Evolutionary conservation across 1,139 yeast genomes (phyloP).

Genomic region (Blastobotrys persicus): DNA sequence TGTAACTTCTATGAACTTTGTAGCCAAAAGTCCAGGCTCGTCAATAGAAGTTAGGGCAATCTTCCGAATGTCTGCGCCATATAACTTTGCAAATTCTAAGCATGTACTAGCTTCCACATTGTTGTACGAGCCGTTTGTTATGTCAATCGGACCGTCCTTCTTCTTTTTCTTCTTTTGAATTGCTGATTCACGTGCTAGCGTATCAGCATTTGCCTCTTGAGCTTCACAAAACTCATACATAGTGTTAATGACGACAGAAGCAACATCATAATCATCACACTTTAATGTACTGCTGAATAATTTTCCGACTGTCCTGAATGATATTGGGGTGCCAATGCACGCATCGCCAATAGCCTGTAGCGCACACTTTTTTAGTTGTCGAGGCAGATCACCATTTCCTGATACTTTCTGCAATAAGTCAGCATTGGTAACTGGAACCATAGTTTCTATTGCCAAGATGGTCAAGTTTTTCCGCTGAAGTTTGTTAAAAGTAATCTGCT

Average conservation of each 20-base stretch:
- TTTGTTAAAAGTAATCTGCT: conserved; percentile 5
- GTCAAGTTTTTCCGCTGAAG: not conserved
- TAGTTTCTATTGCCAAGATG: not conserved
- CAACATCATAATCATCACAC: conserved; percentile 31
- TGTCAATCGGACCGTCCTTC: conserved; percentile 43
- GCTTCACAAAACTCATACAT: conserved; percentile 49
- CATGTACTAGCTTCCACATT: conserved; percentile 66
- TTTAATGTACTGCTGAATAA: conserved; percentile 53
- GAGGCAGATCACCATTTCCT: not conserved
- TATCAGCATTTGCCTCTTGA: conserved; percentile 48
- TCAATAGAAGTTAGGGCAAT: conserved; percentile 50
- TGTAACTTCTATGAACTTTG: conserved; percentile 53
- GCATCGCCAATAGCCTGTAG: conserved; percentile 17
- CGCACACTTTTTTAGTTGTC: conserved; percentile 10
- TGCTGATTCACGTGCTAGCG: conserved; percentile 28
- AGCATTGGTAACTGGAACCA: not conserved
- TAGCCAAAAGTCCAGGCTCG: conserved; percentile 48
- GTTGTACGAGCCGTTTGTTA: conserved; percentile 49
- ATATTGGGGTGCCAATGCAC: conserved; percentile 17
- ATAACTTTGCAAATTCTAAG: conserved; percentile 66
- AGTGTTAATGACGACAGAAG: conserved; percentile 53
- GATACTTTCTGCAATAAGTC: not conserved
- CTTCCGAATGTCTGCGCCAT: conserved; percentile 47
- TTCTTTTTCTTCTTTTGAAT: conserved; percentile 36
- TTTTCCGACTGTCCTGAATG: conserved; percentile 21